Percentiles rank a stretch among this genome's conserved stretches.
Conservation (phyloP, 2,329 filamentous ascomycete genomes). For the Ophiostoma quercus region DNA sequence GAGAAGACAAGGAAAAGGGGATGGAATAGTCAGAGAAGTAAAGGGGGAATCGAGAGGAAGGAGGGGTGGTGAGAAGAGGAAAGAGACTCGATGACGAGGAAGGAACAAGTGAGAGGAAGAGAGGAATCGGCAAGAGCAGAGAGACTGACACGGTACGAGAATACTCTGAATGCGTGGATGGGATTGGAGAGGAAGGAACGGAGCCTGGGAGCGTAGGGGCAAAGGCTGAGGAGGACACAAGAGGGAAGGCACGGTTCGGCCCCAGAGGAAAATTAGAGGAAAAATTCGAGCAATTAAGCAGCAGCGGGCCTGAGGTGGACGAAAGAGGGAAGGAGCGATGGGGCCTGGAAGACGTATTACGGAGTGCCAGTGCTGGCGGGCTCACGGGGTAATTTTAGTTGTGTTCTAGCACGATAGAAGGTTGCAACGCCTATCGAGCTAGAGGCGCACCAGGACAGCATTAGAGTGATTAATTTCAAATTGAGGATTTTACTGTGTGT, state of each 20-base stretch:
- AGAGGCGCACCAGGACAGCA: constrained; percentile 1
- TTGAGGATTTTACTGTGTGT: no score
- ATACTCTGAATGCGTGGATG: not conserved
- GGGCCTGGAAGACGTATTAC: not conserved
- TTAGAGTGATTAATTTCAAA: not conserved
- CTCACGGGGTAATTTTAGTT: not conserved
- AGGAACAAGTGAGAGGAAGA: not conserved
- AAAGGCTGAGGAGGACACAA: not conserved
- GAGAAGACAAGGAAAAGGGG: not conserved
- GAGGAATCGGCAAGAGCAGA: not conserved
- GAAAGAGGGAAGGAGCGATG: not conserved
- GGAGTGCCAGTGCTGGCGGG: not conserved
- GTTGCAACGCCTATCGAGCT: constrained; percentile 1
- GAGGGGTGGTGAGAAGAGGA: not conserved
- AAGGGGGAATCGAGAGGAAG: not conserved
- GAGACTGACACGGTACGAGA: not conserved
- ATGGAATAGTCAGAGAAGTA: not conserved
- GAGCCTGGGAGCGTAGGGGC: constrained; percentile 5
- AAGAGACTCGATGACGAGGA: constrained; percentile 13
- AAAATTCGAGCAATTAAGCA: not conserved
- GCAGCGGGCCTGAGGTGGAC: not conserved
- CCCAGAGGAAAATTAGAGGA: not conserved
- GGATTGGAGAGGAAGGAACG: constrained; percentile 12
- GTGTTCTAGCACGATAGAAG: not conserved
- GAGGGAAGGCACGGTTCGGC: constrained; percentile 14